These are phyloP conservation scores for Aspergillus candidus DNA, from an alignment of 2,329 filamentous ascomycete genomes.

Conservation along the genomic window DNA sequence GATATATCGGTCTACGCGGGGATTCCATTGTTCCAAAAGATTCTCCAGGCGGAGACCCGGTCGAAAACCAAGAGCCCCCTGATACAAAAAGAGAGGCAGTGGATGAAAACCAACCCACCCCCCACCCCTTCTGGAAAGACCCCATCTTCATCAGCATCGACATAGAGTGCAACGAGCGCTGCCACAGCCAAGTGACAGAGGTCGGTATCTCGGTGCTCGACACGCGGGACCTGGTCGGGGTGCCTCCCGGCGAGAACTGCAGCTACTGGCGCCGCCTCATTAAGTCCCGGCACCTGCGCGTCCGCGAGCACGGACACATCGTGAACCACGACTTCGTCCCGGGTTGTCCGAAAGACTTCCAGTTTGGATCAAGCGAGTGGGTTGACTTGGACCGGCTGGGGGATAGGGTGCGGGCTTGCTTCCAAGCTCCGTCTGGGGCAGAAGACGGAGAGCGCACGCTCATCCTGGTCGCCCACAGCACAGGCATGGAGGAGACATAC, in stretches of 20 bases:
- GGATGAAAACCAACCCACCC: constrained; percentile 41
- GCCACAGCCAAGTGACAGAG: constrained; percentile 67
- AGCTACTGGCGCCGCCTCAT: constrained; percentile 63
- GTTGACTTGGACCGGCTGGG: constrained; percentile 44
- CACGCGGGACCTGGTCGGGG: constrained; percentile 51
- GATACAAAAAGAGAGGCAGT: constrained; percentile 25
- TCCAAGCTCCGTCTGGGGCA: constrained; percentile 50
- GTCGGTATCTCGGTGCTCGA: constrained; percentile 79
- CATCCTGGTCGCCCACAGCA: constrained; percentile 73
- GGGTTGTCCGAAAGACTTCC: constrained; percentile 74
- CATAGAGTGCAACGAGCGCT: constrained; percentile 70
- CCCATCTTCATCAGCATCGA: constrained; percentile 74
- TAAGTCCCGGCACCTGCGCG: constrained; percentile 66
- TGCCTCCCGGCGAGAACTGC: constrained; percentile 57
- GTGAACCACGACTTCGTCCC: constrained; percentile 62
- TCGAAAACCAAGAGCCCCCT: constrained; percentile 14
- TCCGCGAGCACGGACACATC: constrained; percentile 61
- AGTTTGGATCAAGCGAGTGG: constrained; percentile 57
- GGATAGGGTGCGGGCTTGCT: constrained; percentile 47
- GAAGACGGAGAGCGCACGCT: constrained; percentile 48
- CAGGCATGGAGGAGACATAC: constrained; percentile 61
- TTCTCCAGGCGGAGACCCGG: constrained; percentile 17
- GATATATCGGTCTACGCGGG: constrained; percentile 63
- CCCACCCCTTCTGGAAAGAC: constrained; percentile 46
- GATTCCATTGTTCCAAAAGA: constrained; percentile 12